A percentile compares a stretch with the other conserved stretches of the same genome.
phyloP scores from a whole-genome alignment of 2,329 filamentous ascomycete genomes.

The Madurella mycetomatis region DNA sequence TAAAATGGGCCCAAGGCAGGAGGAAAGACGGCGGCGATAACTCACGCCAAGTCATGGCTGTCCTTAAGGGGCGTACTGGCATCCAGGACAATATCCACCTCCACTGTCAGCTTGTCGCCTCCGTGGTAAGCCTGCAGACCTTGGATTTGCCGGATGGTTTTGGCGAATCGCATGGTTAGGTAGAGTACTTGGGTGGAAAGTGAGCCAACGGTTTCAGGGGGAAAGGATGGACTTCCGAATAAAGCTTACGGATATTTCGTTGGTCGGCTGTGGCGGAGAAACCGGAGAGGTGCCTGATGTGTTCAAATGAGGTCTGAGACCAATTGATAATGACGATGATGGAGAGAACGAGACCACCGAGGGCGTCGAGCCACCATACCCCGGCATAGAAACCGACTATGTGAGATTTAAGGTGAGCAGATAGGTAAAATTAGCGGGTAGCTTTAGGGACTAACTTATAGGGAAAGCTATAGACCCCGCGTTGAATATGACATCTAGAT shows the following conservation, averaged over 20 bases:
- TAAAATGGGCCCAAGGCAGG: background rate
- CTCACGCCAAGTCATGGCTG: slow-evolving; percentile 67
- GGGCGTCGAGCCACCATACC: slow-evolving; percentile 79
- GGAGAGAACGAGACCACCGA: slow-evolving; percentile 75
- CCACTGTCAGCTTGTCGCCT: slow-evolving; percentile 78
- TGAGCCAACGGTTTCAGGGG: background rate
- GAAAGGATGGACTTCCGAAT: too few relatives aligned
- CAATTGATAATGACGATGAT: slow-evolving; percentile 76
- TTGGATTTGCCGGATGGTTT: slow-evolving; percentile 80
- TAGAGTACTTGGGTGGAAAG: slow-evolving; percentile 57
- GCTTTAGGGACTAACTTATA: slow-evolving; percentile 44
- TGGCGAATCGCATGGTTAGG: slow-evolving; percentile 89
- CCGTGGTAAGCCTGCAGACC: slow-evolving; percentile 80
- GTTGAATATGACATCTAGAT: slow-evolving; percentile 75
- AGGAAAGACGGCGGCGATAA: background rate
- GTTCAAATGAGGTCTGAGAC: slow-evolving; percentile 66
- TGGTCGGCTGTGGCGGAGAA: slow-evolving; percentile 75
- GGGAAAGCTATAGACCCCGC: slow-evolving; percentile 84
- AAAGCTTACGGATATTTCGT: slow-evolving; percentile 60
- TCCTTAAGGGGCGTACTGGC: slow-evolving; percentile 71
- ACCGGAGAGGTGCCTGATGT: slow-evolving; percentile 76
- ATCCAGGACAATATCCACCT: slow-evolving; percentile 78
- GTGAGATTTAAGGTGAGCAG: slow-evolving; percentile 2
- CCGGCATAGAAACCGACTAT: slow-evolving; percentile 66
- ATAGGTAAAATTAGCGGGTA: background rate